phyloP scores from a whole-genome alignment of 192 early-diverging fungal genomes.

The Gamsiella multidivaricata region DNA sequence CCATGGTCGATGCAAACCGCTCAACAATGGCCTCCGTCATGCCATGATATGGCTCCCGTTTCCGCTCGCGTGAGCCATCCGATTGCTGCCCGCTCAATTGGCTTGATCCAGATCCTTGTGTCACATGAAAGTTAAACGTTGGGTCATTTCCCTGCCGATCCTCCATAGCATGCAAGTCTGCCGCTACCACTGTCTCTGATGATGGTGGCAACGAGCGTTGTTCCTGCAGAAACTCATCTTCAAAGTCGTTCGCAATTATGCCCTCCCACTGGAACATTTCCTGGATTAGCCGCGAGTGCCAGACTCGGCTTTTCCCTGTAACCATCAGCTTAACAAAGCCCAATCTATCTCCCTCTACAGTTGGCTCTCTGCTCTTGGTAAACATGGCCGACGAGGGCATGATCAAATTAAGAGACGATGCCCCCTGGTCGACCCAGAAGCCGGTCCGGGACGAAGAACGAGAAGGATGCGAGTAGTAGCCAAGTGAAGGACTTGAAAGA shows the following conservation, averaged over 20 bases:
- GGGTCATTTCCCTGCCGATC: too few species aligned
- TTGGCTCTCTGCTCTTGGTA: slow-evolving; percentile 24
- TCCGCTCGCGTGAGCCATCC: background rate
- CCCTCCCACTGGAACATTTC: slow-evolving; percentile 45
- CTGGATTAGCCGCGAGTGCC: slow-evolving; percentile 21
- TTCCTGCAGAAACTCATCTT: slow-evolving; percentile 35
- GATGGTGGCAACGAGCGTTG: background rate
- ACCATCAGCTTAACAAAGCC: slow-evolving; percentile 40
- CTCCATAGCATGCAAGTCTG: too few species aligned
- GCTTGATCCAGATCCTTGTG: slow-evolving; percentile 1
- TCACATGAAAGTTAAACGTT: background rate
- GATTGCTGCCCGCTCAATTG: background rate
- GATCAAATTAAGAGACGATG: slow-evolving; percentile 27
- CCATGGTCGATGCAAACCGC: slow-evolving; percentile 32
- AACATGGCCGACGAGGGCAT: slow-evolving; percentile 45
- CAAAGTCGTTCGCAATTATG: slow-evolving; percentile 40
- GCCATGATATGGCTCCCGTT: slow-evolving; percentile 1
- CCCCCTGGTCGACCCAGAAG: slow-evolving; percentile 32
- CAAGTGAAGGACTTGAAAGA: slow-evolving; percentile 26
- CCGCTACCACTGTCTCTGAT: background rate
- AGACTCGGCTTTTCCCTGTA: slow-evolving; percentile 6
- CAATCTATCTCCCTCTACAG: slow-evolving; percentile 20
- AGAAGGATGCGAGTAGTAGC: slow-evolving; percentile 31
- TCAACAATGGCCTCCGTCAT: slow-evolving; percentile 18
- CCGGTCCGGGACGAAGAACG: slow-evolving; percentile 30